Base-by-base conservation (phyloP, 768 basidiomycete species). In the Lyophyllum semitale region DNA sequence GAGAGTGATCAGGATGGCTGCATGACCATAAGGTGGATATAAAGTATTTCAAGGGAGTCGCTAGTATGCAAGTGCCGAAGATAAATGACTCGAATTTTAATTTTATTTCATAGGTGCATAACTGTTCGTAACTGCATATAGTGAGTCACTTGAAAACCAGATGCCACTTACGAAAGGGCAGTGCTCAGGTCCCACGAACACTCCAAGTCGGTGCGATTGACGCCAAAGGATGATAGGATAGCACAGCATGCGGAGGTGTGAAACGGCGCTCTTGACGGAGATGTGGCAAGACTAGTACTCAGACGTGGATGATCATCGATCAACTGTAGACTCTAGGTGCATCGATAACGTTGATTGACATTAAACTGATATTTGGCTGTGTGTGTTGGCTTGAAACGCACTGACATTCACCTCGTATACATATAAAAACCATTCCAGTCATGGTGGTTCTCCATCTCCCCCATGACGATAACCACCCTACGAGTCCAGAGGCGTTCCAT, bases 401-500 rank as follows among this genome's bases (percentile, higher is more conserved):
- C 15, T 43, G 33, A 49, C n/a, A 38, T n/a, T n/a, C n/a, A n/a
- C n/a, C n/a, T n/a, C n/a, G n/a, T n/a, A 18, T 18, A 38, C n/a
- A 18, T 61, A 61, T 55, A 58, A 58, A 61, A 58, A 45, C 51
- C 51, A 33, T 22, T 23, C 32, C 20, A 37, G 35, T 26, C 41
- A 35, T 17, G 29, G 57, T 62, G 54, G 25, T 26, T 42, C 54
- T 46, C 37, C 53, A 47, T 71, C 56, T 59, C 69, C 55, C 59
- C 68, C 50, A 64, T 72, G 53, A 66, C 63, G 12, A 54, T 58
- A 26, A 59, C 60, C 7, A 48, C 60, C 25, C 27, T 56, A 35
- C 60, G 59, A 30, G 50, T 52, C 51, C 62, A 61, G 40, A 62
- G 57, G 40, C 66, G 64, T 48, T 68, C 70, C 53, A 64, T 65